Conservation (phyloP, 805 yeast species). For the Pichia scutulata region DNA sequence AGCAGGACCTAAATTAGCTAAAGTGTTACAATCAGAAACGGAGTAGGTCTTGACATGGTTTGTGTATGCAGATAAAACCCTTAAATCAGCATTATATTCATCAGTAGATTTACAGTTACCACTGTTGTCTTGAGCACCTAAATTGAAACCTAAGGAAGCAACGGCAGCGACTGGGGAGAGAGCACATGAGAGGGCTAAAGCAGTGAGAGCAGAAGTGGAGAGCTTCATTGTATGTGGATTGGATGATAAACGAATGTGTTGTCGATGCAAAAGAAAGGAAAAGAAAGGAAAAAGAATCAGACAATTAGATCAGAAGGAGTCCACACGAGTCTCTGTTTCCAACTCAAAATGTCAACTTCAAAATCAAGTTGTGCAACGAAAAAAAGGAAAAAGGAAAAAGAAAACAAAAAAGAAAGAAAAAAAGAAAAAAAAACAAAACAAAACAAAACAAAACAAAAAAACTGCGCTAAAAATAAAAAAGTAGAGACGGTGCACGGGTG, state of each 20-base stretch:
- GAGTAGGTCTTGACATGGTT: slow-evolving; percentile 78
- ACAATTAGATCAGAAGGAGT: slow-evolving; percentile 4
- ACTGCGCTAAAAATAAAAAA: not conserved
- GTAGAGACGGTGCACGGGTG: too few relatives aligned
- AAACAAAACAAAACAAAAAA: too few relatives aligned
- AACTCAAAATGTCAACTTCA: too few relatives aligned
- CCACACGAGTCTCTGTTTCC: too few relatives aligned
- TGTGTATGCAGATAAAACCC: slow-evolving; percentile 49
- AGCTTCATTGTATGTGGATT: slow-evolving; percentile 21
- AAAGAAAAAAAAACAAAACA: too few relatives aligned
- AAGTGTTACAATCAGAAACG: slow-evolving; percentile 88
- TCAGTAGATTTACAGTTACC: slow-evolving; percentile 69
- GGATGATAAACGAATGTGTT: not conserved
- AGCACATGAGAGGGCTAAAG: slow-evolving; percentile 17
- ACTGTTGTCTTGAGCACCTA: slow-evolving; percentile 71
- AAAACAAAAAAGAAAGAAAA: not conserved
- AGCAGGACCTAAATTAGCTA: slow-evolving; percentile 79
- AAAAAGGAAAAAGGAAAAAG: not conserved
- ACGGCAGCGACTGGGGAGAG: slow-evolving; percentile 18
- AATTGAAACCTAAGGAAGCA: slow-evolving; percentile 58
- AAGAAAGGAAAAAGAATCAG: not conserved
- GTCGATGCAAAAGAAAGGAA: not conserved
- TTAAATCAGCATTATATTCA: slow-evolving; percentile 67
- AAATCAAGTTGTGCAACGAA: not conserved
- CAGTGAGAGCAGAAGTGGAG: slow-evolving; percentile 17